A percentile compares a stretch with the other conserved stretches of the same genome.
Conservation (phyloP, 2,329 filamentous ascomycete genomes). For the Talaromyces islandicus region DNA sequence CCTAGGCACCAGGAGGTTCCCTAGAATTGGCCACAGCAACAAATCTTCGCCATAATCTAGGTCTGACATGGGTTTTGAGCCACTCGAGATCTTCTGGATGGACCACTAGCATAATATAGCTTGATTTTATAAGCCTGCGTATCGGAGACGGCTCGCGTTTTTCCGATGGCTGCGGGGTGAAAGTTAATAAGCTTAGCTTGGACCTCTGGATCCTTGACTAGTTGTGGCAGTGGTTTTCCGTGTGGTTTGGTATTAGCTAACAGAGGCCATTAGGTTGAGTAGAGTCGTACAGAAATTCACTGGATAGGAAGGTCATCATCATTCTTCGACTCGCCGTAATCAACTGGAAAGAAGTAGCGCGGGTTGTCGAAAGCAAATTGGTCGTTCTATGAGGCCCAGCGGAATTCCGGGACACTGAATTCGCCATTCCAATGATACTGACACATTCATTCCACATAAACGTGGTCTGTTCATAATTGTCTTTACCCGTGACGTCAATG, state of each 20-base stretch:
- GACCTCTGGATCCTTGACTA: not conserved
- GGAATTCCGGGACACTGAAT: not conserved
- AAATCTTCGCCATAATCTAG: constrained; percentile 9
- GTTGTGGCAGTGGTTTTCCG: not conserved
- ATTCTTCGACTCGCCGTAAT: not conserved
- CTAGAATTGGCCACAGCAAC: not conserved
- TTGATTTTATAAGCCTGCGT: not conserved
- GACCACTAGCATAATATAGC: not conserved
- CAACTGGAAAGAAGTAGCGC: constrained; percentile 1
- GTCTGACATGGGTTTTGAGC: constrained; percentile 6
- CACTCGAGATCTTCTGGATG: constrained; percentile 10
- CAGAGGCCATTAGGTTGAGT: not conserved
- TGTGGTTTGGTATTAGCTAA: not conserved
- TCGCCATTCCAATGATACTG: constrained; percentile 1
- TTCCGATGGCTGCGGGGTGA: not conserved
- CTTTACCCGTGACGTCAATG: not conserved
- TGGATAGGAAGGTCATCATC: constrained; percentile 2
- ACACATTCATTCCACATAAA: not conserved
- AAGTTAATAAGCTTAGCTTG: not conserved
- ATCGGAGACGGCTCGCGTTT: not conserved
- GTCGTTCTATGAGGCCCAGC: not conserved
- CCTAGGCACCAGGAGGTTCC: not conserved
- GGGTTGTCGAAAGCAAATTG: constrained; percentile 2
- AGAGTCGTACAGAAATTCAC: not conserved
- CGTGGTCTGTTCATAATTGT: not conserved